These are phyloP conservation scores for Trametes pubescens DNA, from an alignment of 1,284 basidiomycete species.

Conservation along the genomic window DNA sequence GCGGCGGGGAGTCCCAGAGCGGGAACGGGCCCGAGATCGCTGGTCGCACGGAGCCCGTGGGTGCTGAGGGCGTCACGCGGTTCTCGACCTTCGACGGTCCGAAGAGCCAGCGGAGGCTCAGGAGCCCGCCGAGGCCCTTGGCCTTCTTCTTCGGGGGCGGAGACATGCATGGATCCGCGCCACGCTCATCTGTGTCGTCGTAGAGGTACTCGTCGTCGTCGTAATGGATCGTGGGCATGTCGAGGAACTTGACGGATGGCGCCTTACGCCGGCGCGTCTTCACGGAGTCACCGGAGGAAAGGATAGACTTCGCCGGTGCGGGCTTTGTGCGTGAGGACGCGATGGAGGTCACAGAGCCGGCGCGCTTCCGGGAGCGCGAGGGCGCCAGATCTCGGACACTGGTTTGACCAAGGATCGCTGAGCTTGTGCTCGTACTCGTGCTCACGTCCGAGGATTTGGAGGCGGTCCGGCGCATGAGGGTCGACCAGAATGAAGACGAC, in stretches of 20 bases:
- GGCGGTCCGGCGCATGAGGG: conserved; percentile 31
- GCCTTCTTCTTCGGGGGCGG: conserved; percentile 30
- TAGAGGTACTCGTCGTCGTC: conserved; percentile 33
- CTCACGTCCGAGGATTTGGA: conserved; percentile 34
- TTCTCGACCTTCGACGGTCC: conserved; percentile 24
- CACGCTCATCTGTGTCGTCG: conserved; percentile 38
- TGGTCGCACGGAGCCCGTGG: conserved; percentile 33
- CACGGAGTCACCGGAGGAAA: conserved; percentile 43
- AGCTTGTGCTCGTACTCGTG: background rate
- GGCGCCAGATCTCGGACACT: conserved; percentile 33
- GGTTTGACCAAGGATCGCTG: conserved; percentile 34
- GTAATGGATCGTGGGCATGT: conserved; percentile 48
- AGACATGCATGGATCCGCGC: conserved; percentile 27
- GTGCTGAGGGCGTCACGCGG: conserved; percentile 3
- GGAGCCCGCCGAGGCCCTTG: conserved; percentile 36
- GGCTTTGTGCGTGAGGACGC: conserved; percentile 42
- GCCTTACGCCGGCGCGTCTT: conserved; percentile 45
- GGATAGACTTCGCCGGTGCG: conserved; percentile 44
- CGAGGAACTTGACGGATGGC: conserved; percentile 54
- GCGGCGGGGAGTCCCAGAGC: conserved; percentile 41
- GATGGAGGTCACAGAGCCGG: conserved; percentile 42
- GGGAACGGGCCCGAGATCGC: conserved; percentile 47
- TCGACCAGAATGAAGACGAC: conserved; percentile 38
- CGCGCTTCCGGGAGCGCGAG: conserved; percentile 37
- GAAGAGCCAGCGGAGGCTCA: conserved; percentile 37